These are phyloP conservation scores for Fusarium verrucosum DNA, from an alignment of 2,329 filamentous ascomycete genomes.

Conservation along the genomic window DNA sequence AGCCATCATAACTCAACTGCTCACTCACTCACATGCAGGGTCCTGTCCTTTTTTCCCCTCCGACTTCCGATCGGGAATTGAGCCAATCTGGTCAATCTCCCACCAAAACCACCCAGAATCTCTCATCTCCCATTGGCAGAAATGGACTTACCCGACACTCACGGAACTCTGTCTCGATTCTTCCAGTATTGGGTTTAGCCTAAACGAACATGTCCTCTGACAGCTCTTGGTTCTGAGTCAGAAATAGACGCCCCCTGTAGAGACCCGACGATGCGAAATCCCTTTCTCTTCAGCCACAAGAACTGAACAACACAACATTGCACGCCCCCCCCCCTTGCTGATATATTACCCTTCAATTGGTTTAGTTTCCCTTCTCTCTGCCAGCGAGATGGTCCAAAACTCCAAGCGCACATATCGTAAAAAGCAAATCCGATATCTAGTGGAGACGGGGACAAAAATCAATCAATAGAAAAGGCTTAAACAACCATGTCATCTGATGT, in stretches of 20 bases:
- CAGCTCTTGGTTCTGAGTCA: constrained; percentile 20
- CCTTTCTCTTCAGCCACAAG: constrained; percentile 7
- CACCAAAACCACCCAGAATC: not conserved
- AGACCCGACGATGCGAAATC: constrained; percentile 11
- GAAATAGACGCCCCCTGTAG: constrained; percentile 14
- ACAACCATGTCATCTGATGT: constrained; percentile 31
- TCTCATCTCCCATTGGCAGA: not conserved
- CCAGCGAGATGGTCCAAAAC: constrained; percentile 9
- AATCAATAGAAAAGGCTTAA: not conserved
- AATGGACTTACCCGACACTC: not conserved
- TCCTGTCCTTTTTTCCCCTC: constrained; percentile 10
- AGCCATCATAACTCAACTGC: constrained; percentile 5
- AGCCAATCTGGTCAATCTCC: constrained; percentile 12
- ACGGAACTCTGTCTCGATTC: constrained; percentile 17
- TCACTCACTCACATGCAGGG: constrained; percentile 31
- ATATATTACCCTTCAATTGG: not conserved
- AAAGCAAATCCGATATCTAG: constrained; percentile 13
- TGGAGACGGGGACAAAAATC: not conserved
- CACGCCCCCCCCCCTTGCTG: not conserved
- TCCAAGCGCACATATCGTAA: constrained; percentile 27
- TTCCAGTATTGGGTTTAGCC: constrained; percentile 31
- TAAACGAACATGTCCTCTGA: constrained; percentile 8
- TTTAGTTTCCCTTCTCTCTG: constrained; percentile 32
- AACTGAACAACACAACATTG: not conserved
- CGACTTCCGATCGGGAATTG: constrained; percentile 36